Conservation (phyloP, 2,329 filamentous ascomycete species). For the Mycosphaerella arachidis region DNA sequence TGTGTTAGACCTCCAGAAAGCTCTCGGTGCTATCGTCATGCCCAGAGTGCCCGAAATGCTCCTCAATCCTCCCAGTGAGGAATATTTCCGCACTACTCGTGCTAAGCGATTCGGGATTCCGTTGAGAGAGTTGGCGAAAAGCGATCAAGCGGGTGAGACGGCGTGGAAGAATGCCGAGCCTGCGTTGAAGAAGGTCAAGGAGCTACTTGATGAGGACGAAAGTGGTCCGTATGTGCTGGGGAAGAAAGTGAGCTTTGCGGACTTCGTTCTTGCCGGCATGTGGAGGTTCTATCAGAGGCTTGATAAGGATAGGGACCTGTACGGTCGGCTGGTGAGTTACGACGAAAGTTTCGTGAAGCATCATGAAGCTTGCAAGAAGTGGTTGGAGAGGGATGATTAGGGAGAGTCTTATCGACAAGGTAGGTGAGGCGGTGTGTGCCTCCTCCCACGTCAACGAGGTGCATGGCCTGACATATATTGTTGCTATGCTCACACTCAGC, state of each 20-base stretch:
- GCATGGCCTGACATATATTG: neutral
- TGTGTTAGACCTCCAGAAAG: conserved; percentile 40
- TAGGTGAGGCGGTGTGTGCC: neutral
- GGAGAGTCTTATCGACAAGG: neutral
- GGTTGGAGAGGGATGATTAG: conserved; percentile 35
- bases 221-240: conserved; percentile 61
- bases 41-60: conserved; percentile 48
- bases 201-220: conserved; percentile 39
- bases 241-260: conserved; percentile 50
- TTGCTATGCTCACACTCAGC: neutral
- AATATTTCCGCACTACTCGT: conserved; percentile 56
- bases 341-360: conserved; percentile 35
- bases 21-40: conserved; percentile 43
- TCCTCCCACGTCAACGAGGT: neutral
- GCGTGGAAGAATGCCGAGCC: conserved; percentile 46
- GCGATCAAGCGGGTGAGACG: conserved; percentile 36
- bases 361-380: conserved; percentile 36
- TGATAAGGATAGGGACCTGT: conserved; percentile 30
- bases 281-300: conserved; percentile 38
- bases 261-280: conserved; percentile 49
- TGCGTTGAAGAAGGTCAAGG: conserved; percentile 40
- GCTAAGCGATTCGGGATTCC: conserved; percentile 48
- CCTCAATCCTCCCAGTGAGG: conserved; percentile 48
- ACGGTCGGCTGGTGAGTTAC: conserved; percentile 37
- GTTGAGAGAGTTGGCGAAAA: conserved; percentile 46